Evolutionary conservation across 2,329 filamentous ascomycete genomes (phyloP).

Genomic region (Bipolaris gigantea): DNA sequence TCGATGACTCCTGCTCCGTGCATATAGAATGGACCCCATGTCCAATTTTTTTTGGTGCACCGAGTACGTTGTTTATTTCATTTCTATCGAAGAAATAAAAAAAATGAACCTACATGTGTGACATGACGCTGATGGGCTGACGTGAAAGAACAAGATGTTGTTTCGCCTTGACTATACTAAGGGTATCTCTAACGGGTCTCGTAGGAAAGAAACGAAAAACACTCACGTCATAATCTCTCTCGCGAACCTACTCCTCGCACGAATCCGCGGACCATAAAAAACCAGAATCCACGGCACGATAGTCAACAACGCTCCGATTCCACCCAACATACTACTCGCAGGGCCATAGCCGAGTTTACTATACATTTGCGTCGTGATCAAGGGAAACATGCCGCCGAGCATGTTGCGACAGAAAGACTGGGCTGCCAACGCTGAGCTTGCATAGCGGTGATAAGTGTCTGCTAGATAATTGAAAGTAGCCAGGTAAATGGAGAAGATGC

Average conservation of each 20-base stretch:
- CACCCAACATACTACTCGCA: constrained; percentile 75
- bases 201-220: too few species aligned
- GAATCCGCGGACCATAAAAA: constrained; percentile 75
- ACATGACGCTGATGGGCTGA: too few species aligned
- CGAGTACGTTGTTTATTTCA: too few species aligned
- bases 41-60: background rate
- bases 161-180: too few species aligned
- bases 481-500: constrained; percentile 74
- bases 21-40: background rate
- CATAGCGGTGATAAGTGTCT: constrained; percentile 83
- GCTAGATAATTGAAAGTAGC: constrained; percentile 92
- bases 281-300: constrained; percentile 86
- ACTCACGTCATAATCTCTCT: constrained; percentile 38
- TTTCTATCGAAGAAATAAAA: too few species aligned
- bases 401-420: constrained; percentile 87
- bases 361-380: constrained; percentile 76
- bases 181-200: too few species aligned
- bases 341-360: constrained; percentile 68
- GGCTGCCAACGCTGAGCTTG: constrained; percentile 81
- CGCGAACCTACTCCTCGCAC: constrained; percentile 76
- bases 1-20: background rate
- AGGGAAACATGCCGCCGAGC: constrained; percentile 76
- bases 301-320: constrained; percentile 67
- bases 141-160: too few species aligned
- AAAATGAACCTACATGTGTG: too few species aligned